Evolutionary conservation across 768 basidiomycete genomes (phyloP), one percentile per base, ranked within the genome.

Genomic region (Omphalotus guepiniiformis): DNA sequence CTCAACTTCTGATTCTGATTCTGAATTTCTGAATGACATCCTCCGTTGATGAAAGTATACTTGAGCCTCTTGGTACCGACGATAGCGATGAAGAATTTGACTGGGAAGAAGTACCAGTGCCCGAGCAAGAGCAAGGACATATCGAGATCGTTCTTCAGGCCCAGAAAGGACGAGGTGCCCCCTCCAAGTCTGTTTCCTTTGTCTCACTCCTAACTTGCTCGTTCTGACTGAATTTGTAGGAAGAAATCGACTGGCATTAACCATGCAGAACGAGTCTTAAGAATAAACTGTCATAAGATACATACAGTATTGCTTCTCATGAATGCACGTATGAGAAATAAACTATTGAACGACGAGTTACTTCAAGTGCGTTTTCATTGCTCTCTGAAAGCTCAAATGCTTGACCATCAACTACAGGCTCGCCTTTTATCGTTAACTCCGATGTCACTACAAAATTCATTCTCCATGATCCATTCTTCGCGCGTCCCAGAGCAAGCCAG

Each of bases 371-470:
- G 81, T 67, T 15, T n/a, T n/a, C n/a, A 23, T n/a, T 42, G 48
- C 54, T 23, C 53, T 54, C 46, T 44, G 32, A 48, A 27, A 21
- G 4, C 27, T 54, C 32, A 46, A 45, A 26, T 56, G 26, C 45
- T 27, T 43, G 32, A 30, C 50, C 30, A 42, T 27, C 13, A 28
- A 9, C 16, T 41, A n/a, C 52, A 96, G 93, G 93, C 93, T 6
- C 82, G 96, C 6, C 73, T 98, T 22, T 70, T 98, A 44, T 97
- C 94, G 6, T 63, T 93, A 34, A 82, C 88, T 0, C 96, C 96
- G 1, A 72, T 93, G 21, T 57, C 77, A 15, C 69, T 95, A 8
- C 91, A 94, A 62, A 83, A 83, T 43, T 75, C 85, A 8, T 93
- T 99, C 65, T 73, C 76, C 9, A 74, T 80, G 64, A 93, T 93